Conservation (phyloP, 2,329 filamentous ascomycete species). For the Teratosphaeria nubilosa region DNA sequence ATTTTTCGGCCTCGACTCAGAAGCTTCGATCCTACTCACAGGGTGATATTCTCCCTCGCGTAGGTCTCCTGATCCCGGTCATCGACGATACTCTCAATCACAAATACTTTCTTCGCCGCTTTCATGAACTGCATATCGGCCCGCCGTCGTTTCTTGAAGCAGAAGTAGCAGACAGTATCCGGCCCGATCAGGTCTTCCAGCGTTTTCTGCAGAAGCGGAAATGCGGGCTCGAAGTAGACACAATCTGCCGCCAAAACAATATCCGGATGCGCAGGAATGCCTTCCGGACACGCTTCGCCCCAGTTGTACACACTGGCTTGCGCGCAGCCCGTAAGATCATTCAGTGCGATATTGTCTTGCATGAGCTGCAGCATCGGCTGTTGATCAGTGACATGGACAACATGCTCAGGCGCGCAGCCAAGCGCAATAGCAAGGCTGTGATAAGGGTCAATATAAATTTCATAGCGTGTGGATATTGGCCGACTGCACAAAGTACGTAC, state of each 20-base stretch:
- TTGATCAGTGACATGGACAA: conserved; percentile 81
- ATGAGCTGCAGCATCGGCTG: conserved; percentile 75
- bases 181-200: conserved; percentile 61
- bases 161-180: conserved; percentile 66
- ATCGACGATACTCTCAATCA: conserved; percentile 38
- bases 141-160: conserved; percentile 84
- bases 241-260: conserved; percentile 92
- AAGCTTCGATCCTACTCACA: conserved; percentile 30
- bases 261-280: conserved; percentile 48
- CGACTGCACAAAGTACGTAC: conserved; percentile 16
- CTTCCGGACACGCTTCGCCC: conserved; percentile 39
- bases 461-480: background rate
- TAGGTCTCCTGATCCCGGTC: conserved; percentile 39
- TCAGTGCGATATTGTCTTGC: conserved; percentile 77
- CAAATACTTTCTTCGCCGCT: conserved; percentile 38
- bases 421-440: conserved; percentile 47
- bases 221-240: conserved; percentile 93
- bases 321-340: conserved; percentile 55
- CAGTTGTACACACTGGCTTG: conserved; percentile 69
- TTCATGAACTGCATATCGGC: conserved; percentile 50
- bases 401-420: conserved; percentile 42
- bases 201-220: conserved; percentile 74
- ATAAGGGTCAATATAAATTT: background rate
- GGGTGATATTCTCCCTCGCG: conserved; percentile 37
- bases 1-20: background rate